Percentiles rank a stretch among this genome's conserved stretches.
phyloP scores from a whole-genome alignment of 352 stramenopile genomes.

The Aphanomyces invadans region DNA sequence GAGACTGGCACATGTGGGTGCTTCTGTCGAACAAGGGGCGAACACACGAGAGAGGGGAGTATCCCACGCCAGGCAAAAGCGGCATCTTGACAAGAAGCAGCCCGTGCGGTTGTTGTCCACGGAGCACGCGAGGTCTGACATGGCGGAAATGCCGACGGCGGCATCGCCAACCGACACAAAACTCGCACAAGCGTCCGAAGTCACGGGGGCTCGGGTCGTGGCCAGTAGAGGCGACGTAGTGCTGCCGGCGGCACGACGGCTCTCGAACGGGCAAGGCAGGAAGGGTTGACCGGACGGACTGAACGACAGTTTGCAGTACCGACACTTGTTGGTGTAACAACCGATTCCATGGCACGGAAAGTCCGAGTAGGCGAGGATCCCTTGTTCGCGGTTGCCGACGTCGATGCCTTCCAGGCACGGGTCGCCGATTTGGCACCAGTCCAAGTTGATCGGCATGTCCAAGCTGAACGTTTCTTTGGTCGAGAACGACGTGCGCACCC shows the following conservation, averaged over 20 bases:
- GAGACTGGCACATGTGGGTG: background rate
- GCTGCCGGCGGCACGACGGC: constrained; percentile 1
- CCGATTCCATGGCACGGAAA: constrained; percentile 29
- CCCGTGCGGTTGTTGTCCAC: background rate
- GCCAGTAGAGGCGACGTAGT: background rate
- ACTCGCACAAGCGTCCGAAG: background rate
- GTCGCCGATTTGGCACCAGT: constrained; percentile 35
- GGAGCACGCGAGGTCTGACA: background rate
- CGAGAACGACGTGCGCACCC: constrained; percentile 2
- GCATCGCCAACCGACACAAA: background rate
- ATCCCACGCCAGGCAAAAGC: background rate
- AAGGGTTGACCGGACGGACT: constrained; percentile 30
- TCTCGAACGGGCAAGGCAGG: constrained; percentile 32
- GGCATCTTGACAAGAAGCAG: background rate
- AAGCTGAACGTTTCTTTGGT: background rate
- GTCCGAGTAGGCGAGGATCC: constrained; percentile 31
- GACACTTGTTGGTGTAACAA: constrained; percentile 31
- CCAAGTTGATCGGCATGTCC: constrained; percentile 17
- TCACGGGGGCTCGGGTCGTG: background rate
- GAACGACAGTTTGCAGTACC: constrained; percentile 35
- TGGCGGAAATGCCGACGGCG: background rate
- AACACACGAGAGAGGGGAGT: background rate
- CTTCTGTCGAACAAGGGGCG: background rate
- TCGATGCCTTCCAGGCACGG: constrained; percentile 33
- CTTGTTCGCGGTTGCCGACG: constrained; percentile 30